Evolutionary conservation across 2,329 filamentous ascomycete genomes (phyloP).

Genomic region (Gnomoniopsis sp.): DNA sequence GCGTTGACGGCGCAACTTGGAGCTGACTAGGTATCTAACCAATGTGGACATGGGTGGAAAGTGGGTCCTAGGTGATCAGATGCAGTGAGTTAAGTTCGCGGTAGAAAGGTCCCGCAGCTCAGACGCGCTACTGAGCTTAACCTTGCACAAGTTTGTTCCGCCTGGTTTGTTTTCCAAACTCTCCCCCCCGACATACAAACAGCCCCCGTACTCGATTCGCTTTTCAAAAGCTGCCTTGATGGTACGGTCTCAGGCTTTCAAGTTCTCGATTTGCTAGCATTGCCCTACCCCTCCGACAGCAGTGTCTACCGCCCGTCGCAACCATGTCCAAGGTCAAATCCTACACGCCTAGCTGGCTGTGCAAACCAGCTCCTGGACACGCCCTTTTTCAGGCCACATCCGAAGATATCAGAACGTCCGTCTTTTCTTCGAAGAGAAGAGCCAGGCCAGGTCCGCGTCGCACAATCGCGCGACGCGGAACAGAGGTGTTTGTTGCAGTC

Average conservation of each 20-base stretch:
- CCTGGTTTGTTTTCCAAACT: neutral
- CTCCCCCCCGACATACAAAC: too few species aligned
- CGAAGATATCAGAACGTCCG: constrained; percentile 29
- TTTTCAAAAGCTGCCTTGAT: neutral
- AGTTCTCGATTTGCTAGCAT: constrained; percentile 4
- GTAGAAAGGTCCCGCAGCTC: too few species aligned
- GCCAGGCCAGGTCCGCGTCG: constrained; percentile 47
- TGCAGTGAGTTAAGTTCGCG: too few species aligned
- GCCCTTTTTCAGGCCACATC: constrained; percentile 64
- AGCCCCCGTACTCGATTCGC: neutral
- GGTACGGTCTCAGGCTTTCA: neutral
- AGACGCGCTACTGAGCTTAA: too few species aligned
- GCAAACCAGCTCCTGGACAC: constrained; percentile 71
- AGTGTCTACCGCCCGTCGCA: constrained; percentile 21
- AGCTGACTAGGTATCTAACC: too few species aligned
- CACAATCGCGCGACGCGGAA: constrained; percentile 76
- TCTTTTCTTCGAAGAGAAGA: constrained; percentile 39
- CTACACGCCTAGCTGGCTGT: constrained; percentile 86
- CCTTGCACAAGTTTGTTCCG: constrained; percentile 4
- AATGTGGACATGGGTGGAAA: too few species aligned
- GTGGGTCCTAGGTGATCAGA: neutral
- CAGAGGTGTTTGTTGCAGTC: constrained; percentile 83
- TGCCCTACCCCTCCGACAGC: constrained; percentile 2
- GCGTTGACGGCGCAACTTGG: neutral
- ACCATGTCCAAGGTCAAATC: constrained; percentile 80